Percentiles rank a stretch among this genome's conserved stretches.
Conservation (phyloP, 441 rosid species). For the Rhodomyrtus psidioides region DNA sequence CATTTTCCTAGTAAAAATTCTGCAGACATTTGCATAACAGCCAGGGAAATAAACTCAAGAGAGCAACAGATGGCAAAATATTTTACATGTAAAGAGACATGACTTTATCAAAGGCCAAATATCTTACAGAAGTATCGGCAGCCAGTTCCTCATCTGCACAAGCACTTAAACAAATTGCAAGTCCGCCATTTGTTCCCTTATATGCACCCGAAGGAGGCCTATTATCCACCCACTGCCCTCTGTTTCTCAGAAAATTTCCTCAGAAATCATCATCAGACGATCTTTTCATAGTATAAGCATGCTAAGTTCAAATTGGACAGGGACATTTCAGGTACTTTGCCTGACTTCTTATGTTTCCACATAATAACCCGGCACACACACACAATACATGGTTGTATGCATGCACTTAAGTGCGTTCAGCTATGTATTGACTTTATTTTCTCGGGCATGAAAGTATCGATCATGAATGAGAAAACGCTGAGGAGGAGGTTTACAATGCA, state of each 20-base stretch:
- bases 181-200: conserved; percentile 41
- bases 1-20: not conserved
- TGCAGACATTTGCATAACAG: not conserved
- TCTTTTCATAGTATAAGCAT: not conserved
- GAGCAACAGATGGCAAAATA: not conserved
- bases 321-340: not conserved
- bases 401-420: not conserved
- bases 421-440: not conserved
- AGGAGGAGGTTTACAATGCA: not conserved
- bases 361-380: not conserved
- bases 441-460: not conserved
- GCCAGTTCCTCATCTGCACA: conserved; percentile 34
- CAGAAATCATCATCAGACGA: not conserved
- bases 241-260: not conserved
- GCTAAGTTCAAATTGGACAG: not conserved
- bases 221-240: conserved; percentile 28
- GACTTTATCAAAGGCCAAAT: not conserved
- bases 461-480: not conserved
- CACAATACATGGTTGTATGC: not conserved
- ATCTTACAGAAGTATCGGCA: conserved; percentile 35
- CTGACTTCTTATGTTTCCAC: not conserved
- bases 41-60: not conserved
- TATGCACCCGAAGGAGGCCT: conserved; percentile 21
- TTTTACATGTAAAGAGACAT: not conserved
- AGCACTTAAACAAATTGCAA: conserved; percentile 40